Conservation (phyloP, 257 asterid species). For the Leptodermis oblonga region DNA sequence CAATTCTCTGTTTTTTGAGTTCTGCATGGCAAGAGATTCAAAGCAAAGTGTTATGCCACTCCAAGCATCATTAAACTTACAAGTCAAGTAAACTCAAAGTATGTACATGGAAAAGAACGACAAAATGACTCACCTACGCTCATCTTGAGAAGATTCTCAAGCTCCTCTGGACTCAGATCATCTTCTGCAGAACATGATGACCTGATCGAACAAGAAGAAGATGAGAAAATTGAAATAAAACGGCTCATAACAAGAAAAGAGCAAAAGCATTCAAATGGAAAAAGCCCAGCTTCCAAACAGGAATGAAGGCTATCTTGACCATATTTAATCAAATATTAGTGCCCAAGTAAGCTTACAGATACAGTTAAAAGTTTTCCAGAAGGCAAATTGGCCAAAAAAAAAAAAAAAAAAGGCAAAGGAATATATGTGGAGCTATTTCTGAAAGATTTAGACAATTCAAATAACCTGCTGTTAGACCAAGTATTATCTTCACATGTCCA, state of each 20-base stretch:
- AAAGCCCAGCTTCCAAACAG: background rate
- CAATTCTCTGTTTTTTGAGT: constrained; percentile 45
- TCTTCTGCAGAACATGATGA: constrained; percentile 73
- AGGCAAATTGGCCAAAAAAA: background rate
- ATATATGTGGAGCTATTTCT: background rate
- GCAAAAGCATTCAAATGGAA: background rate
- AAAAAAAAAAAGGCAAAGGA: background rate
- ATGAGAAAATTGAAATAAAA: background rate
- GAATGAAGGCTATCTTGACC: background rate
- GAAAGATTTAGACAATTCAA: background rate
- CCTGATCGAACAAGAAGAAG: constrained; percentile 37
- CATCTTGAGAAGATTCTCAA: constrained; percentile 75
- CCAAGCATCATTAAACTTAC: background rate
- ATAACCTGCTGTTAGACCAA: constrained; percentile 50
- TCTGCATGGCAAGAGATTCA: constrained; percentile 32
- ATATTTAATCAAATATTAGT: background rate
- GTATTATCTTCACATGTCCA: constrained; percentile 81
- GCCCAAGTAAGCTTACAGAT: background rate
- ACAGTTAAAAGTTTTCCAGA: background rate
- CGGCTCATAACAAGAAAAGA: background rate
- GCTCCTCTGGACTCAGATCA: constrained; percentile 59
- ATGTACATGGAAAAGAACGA: background rate
- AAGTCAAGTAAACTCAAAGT: background rate
- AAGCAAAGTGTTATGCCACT: constrained; percentile 9
- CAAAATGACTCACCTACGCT: constrained; percentile 47